Conservation (phyloP, 495 filamentous ascomycete species). For the Aspergillus avenaceus region DNA sequence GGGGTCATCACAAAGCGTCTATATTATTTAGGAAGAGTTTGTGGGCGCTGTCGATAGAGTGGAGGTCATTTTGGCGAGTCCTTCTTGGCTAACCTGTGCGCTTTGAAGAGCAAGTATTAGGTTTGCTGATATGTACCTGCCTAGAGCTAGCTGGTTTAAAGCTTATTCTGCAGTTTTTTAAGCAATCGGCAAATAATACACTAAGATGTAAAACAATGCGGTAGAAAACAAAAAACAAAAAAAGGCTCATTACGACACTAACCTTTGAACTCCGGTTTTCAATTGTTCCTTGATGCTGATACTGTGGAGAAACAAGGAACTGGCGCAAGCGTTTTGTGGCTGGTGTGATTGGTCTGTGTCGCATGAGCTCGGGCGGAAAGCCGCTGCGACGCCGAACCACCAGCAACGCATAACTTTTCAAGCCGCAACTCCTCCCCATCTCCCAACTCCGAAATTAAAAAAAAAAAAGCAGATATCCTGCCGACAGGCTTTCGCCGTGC, state of each 20-base stretch:
- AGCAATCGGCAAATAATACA: too few relatives aligned
- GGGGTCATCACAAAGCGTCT: conserved; percentile 73
- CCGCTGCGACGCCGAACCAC: conserved; percentile 16
- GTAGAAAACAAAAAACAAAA: too few relatives aligned
- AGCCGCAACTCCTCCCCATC: conserved; percentile 33
- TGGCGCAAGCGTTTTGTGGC: conserved; percentile 13
- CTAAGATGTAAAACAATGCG: conserved; percentile 20
- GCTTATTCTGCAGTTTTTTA: too few relatives aligned
- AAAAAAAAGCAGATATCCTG: conserved; percentile 18
- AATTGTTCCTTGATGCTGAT: conserved; percentile 1
- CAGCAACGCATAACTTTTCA: conserved; percentile 26
- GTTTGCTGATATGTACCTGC: too few relatives aligned
- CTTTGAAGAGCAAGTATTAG: background rate
- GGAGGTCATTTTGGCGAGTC: background rate
- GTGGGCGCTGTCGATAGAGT: background rate
- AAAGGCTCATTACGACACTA: background rate
- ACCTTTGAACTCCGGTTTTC: background rate
- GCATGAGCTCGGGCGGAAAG: conserved; percentile 27
- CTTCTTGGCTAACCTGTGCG: background rate
- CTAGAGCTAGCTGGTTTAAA: too few relatives aligned
- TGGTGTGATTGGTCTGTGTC: conserved; percentile 34
- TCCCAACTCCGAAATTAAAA: conserved; percentile 13
- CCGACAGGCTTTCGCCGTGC: conserved; percentile 17
- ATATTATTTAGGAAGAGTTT: conserved; percentile 56
- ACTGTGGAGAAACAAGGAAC: conserved; percentile 21